phyloP scores from a whole-genome alignment of 2,329 filamentous ascomycete species.

The Alternaria atra region DNA sequence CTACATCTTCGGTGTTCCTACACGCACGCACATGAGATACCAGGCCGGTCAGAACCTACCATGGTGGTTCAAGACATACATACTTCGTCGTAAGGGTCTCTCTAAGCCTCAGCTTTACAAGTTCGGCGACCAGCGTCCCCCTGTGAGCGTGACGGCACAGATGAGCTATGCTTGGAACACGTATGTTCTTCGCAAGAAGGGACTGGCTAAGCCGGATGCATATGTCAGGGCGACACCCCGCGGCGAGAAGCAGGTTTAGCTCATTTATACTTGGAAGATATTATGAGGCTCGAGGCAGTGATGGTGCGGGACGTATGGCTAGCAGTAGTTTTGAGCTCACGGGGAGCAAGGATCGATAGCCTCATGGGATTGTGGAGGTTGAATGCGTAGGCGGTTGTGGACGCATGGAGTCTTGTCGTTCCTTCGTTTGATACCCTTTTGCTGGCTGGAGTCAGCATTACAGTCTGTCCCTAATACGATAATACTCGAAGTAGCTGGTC shows the following conservation, averaged over 20 bases:
- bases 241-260: slow-evolving; percentile 32
- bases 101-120: slow-evolving; percentile 52
- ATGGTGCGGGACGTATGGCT: not conserved
- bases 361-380: no score
- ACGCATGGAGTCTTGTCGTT: not conserved
- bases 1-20: slow-evolving; percentile 60
- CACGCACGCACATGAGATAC: slow-evolving; percentile 52
- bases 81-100: slow-evolving; percentile 51
- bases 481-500: not conserved
- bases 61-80: slow-evolving; percentile 58
- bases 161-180: slow-evolving; percentile 33
- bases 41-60: slow-evolving; percentile 46
- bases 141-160: slow-evolving; percentile 28
- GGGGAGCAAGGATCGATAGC: not conserved
- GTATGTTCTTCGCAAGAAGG: slow-evolving; percentile 31
- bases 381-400: not conserved
- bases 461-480: not conserved
- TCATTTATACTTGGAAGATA: not conserved
- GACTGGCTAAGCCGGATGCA: slow-evolving; percentile 24
- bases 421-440: slow-evolving; percentile 17
- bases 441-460: not conserved
- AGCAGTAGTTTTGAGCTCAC: not conserved
- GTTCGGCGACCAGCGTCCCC: slow-evolving; percentile 37
- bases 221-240: slow-evolving; percentile 20
- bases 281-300: not conserved